Evolutionary conservation across 2,329 filamentous ascomycete species (phyloP).

Genomic region (Pseudocercospora eumusae): DNA sequence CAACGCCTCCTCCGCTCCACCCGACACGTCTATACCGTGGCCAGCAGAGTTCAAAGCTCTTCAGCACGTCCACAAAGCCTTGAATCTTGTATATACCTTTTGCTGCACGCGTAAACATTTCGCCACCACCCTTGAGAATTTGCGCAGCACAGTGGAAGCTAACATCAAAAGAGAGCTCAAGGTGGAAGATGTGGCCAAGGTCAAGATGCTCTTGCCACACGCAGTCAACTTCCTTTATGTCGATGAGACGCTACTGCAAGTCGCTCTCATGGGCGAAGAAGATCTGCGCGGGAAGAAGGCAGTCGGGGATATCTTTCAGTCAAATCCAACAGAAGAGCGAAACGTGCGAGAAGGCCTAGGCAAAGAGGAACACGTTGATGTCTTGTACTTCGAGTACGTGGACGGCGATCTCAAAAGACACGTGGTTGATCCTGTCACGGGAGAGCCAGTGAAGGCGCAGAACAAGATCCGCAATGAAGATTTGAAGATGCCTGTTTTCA

Average conservation of each 20-base stretch:
- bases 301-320: constrained; percentile 54
- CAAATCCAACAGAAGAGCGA: constrained; percentile 38
- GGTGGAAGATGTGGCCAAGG: constrained; percentile 77
- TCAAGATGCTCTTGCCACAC: constrained; percentile 74
- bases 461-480: constrained; percentile 73
- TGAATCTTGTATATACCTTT: constrained; percentile 94
- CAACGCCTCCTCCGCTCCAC: constrained; percentile 53
- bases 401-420: constrained; percentile 88
- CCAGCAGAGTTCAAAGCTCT: constrained; percentile 72
- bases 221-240: constrained; percentile 84
- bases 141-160: constrained; percentile 79
- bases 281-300: constrained; percentile 62
- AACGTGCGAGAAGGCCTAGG: constrained; percentile 40
- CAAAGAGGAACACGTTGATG: constrained; percentile 55
- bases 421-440: constrained; percentile 70
- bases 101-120: constrained; percentile 91
- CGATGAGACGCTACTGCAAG: constrained; percentile 77
- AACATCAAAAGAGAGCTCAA: constrained; percentile 72
- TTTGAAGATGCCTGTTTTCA: constrained; percentile 87
- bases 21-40: constrained; percentile 65
- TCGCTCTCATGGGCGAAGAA: constrained; percentile 72
- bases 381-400: constrained; percentile 87
- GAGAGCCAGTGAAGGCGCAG: constrained; percentile 67
- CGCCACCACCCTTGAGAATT: constrained; percentile 85
- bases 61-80: constrained; percentile 74